Evolutionary conservation across 2,329 filamentous ascomycete species (phyloP).

Genomic region (Colletotrichum sp.): DNA sequence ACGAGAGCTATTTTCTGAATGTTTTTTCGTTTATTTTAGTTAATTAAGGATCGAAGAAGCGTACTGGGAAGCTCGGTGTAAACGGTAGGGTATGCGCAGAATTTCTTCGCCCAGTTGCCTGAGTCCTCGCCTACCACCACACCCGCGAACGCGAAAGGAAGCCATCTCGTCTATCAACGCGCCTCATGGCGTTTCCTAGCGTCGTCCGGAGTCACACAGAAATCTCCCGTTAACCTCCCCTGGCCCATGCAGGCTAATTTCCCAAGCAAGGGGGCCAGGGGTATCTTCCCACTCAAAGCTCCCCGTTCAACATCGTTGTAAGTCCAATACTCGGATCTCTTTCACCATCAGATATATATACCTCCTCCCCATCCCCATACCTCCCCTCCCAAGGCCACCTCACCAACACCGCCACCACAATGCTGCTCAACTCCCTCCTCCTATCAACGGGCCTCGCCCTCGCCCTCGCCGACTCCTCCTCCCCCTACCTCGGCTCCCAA

Average conservation of each 20-base stretch:
- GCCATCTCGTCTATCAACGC: background rate
- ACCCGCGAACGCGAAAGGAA: background rate
- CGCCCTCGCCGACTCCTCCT: background rate
- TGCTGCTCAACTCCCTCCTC: background rate
- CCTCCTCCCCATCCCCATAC: fast-evolving
- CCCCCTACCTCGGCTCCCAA: background rate
- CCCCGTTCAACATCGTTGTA: fast-evolving
- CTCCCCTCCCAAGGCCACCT: background rate
- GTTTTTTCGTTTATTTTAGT: too few relatives aligned
- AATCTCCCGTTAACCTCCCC: background rate
- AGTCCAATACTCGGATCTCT: background rate
- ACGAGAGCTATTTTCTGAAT: too few relatives aligned
- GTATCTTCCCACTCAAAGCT: background rate
- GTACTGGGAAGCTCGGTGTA: too few relatives aligned
- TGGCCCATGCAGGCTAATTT: background rate
- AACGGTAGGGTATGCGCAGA: too few relatives aligned
- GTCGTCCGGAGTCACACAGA: background rate
- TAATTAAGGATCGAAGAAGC: too few relatives aligned
- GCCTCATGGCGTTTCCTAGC: background rate
- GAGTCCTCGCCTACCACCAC: fast-evolving
- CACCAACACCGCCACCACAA: background rate
- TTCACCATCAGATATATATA: background rate
- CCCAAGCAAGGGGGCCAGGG: background rate
- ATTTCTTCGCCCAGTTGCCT: too few relatives aligned
- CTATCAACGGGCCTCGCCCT: background rate